Evolutionary conservation across 805 yeast genomes (phyloP).

Genomic region (Yarrowia divulgata): DNA sequence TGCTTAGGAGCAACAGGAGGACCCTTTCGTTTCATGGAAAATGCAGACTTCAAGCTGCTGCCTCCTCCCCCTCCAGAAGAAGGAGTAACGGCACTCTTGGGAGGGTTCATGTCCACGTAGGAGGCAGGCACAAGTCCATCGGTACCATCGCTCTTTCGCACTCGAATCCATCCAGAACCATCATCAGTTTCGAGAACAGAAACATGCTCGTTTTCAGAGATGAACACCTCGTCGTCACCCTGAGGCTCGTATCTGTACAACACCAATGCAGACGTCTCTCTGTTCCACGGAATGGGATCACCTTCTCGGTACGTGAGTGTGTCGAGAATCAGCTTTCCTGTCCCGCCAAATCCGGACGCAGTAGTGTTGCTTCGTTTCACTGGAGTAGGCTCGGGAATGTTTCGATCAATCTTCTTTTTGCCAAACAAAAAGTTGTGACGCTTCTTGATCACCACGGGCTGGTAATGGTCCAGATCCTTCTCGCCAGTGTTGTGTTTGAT

Average conservation of each 20-base stretch:
- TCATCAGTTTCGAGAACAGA: conserved; percentile 72
- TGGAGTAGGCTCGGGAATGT: conserved; percentile 16
- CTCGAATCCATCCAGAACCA: conserved; percentile 91
- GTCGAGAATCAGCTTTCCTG: conserved; percentile 40
- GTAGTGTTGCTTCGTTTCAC: conserved; percentile 5
- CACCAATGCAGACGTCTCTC: conserved; percentile 3
- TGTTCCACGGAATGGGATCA: conserved; percentile 19
- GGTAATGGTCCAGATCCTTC: conserved; percentile 52
- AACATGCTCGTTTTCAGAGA: conserved; percentile 67
- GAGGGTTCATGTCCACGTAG: conserved; percentile 62
- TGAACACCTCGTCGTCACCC: conserved; percentile 77
- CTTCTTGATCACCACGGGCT: conserved; percentile 55
- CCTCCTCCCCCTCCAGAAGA: conserved; percentile 40
- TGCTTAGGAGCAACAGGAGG: conserved; percentile 83
- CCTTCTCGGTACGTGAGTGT: conserved; percentile 18
- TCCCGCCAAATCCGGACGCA: not conserved
- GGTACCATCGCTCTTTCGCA: conserved; percentile 58
- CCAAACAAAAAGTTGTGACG: conserved; percentile 63
- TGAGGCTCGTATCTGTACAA: conserved; percentile 69
- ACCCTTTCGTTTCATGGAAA: conserved; percentile 57
- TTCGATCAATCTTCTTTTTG: conserved; percentile 39
- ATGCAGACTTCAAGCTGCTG: conserved; percentile 45
- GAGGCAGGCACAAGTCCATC: conserved; percentile 87
- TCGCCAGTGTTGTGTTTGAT: conserved; percentile 86
- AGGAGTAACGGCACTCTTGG: conserved; percentile 42